Percentiles rank a stretch among this genome's conserved stretches.
Evolutionary conservation across 495 filamentous ascomycete species (phyloP).

Genomic region (Penicillium tannophilum): DNA sequence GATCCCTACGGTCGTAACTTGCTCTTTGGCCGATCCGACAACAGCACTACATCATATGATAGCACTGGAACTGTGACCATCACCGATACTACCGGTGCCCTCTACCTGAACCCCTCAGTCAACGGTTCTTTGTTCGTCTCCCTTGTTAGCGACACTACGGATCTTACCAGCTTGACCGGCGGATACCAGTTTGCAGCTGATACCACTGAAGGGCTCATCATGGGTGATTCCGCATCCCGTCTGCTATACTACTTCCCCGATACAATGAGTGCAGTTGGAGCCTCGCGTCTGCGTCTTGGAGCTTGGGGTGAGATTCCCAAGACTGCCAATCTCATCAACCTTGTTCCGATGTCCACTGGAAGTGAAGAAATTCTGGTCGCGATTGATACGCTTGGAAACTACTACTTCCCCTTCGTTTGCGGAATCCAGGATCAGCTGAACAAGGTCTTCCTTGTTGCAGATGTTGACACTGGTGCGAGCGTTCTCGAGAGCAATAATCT

Average conservation of each 20-base stretch:
- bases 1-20: not conserved
- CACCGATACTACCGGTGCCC: not conserved
- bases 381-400: not conserved
- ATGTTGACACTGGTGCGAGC: not conserved
- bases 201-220: not conserved
- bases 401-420: not conserved
- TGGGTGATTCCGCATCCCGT: not conserved
- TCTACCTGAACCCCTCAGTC: not conserved
- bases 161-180: not conserved
- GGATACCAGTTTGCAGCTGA: not conserved
- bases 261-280: not conserved
- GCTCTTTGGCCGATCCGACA: not conserved
- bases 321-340: not conserved
- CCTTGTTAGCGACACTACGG: not conserved
- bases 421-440: not conserved
- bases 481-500: not conserved
- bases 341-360: not conserved
- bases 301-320: not conserved
- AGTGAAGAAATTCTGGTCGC: not conserved
- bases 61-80: not conserved
- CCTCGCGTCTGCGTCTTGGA: not conserved
- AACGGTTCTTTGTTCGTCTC: not conserved
- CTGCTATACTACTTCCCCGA: not conserved
- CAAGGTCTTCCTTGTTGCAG: not conserved
- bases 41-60: not conserved